Evolutionary conservation across 1,139 yeast genomes (phyloP).

Genomic region (Taphrina betulina): DNA sequence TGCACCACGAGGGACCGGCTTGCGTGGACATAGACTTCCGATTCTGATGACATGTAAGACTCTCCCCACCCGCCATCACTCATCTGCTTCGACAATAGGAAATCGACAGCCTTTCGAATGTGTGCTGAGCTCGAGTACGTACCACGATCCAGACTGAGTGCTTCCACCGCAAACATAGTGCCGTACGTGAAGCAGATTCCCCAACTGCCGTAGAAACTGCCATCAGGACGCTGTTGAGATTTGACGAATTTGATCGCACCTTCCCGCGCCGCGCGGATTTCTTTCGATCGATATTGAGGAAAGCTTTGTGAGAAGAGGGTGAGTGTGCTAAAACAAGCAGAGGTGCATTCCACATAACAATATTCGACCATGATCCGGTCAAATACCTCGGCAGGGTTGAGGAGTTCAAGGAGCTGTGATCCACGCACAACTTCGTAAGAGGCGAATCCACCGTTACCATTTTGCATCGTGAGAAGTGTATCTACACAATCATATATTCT

Average conservation of each 20-base stretch:
- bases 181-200: constrained; percentile 97
- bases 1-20: constrained; percentile 74
- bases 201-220: constrained; percentile 99
- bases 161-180: constrained; percentile 96
- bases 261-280: constrained; percentile 64
- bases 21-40: constrained; percentile 67
- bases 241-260: constrained; percentile 73
- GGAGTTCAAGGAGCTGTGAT: constrained; percentile 65
- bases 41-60: constrained; percentile 45
- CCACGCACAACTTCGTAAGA: constrained; percentile 87
- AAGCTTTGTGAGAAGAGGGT: constrained; percentile 69
- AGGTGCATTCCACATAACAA: constrained; percentile 97
- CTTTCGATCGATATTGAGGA: constrained; percentile 59
- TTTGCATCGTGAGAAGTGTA: constrained; percentile 66
- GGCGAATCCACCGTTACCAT: constrained; percentile 90
- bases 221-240: constrained; percentile 68
- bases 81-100: constrained; percentile 69
- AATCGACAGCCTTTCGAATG: constrained; percentile 80
- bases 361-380: constrained; percentile 98
- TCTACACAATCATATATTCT: constrained; percentile 70
- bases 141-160: constrained; percentile 68
- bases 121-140: constrained; percentile 60
- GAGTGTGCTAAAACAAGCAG: constrained; percentile 85
- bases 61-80: constrained; percentile 98
- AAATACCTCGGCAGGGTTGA: constrained; percentile 97